Percentiles rank a stretch among this genome's conserved stretches.
These are phyloP conservation scores for Penicillium fuscoglaucum DNA, from an alignment of 2,329 filamentous ascomycete genomes.

Conservation along the genomic window DNA sequence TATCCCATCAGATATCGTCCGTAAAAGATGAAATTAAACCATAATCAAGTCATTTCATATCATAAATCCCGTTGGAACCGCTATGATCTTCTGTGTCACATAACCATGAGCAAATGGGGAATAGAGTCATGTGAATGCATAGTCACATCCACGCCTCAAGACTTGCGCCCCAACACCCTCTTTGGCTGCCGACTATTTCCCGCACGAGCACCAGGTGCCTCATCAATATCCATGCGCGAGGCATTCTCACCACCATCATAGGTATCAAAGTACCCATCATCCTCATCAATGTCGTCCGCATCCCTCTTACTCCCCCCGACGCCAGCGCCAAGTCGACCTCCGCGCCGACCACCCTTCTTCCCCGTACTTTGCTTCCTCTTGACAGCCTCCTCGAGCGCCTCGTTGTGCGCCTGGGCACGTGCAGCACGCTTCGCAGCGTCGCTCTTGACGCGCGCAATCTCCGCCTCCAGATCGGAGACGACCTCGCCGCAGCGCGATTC, in stretches of 20 bases:
- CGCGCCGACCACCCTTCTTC: slow-evolving; percentile 18
- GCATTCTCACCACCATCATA: slow-evolving; percentile 27
- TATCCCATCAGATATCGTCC: neutral
- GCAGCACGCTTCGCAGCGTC: slow-evolving; percentile 57
- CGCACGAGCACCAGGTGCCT: slow-evolving; percentile 30
- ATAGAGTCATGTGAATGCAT: neutral
- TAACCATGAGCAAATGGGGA: neutral
- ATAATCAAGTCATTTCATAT: slow-evolving; percentile 8
- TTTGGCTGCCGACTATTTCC: slow-evolving; percentile 36
- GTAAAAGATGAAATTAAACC: neutral
- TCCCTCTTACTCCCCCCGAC: slow-evolving; percentile 43
- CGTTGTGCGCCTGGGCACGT: slow-evolving; percentile 52
- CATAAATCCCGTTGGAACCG: neutral
- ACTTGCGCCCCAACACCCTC: slow-evolving; percentile 39
- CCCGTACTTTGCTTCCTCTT: slow-evolving; percentile 35
- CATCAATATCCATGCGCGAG: slow-evolving; percentile 45
- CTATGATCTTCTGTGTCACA: neutral
- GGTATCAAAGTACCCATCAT: slow-evolving; percentile 41
- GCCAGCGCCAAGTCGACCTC: slow-evolving; percentile 16
- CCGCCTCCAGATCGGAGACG: slow-evolving; percentile 70
- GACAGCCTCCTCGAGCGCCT: slow-evolving; percentile 53
- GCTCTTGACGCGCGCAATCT: slow-evolving; percentile 67
- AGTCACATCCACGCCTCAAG: slow-evolving; percentile 18
- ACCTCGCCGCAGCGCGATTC: slow-evolving; percentile 73
- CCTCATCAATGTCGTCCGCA: slow-evolving; percentile 41